Evolutionary conservation across 257 asterid genomes (phyloP).

Genomic region (Craterostigma plantagineum): DNA sequence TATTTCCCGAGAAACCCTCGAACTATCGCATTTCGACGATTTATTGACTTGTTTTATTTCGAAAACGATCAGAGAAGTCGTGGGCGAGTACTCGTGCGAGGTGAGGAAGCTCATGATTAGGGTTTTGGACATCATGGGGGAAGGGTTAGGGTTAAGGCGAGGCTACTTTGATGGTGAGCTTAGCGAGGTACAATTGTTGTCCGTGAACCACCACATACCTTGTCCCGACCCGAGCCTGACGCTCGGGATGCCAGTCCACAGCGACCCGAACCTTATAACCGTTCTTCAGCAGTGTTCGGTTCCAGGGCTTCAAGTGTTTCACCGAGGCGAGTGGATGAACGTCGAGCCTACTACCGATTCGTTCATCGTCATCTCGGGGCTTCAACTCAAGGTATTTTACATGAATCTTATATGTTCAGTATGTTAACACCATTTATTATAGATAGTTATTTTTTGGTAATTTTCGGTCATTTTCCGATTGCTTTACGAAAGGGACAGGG

Average conservation of each 20-base stretch:
- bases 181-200: constrained; percentile 22
- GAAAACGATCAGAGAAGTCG: constrained; percentile 22
- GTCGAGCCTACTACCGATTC: constrained; percentile 28
- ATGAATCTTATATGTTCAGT: neutral
- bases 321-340: constrained; percentile 32
- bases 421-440: no score
- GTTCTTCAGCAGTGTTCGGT: constrained; percentile 34
- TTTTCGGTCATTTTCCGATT: no score
- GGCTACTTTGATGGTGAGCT: constrained; percentile 25
- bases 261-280: constrained; percentile 51
- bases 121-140: constrained; percentile 26
- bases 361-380: constrained; percentile 28
- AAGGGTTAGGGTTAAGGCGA: constrained; percentile 30
- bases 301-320: constrained; percentile 31
- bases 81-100: constrained; percentile 24
- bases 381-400: constrained; percentile 22
- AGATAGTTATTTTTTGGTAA: no score
- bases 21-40: no score
- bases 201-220: constrained; percentile 51
- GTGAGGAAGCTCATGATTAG: constrained; percentile 18
- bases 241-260: constrained; percentile 44
- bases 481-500: no score
- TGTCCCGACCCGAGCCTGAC: constrained; percentile 65
- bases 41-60: neutral
- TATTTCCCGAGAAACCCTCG: constrained; percentile 3